These are phyloP conservation scores for Phalaenopsis aphrodite DNA, from an alignment of 106 monocot species.

Conservation along the genomic window DNA sequence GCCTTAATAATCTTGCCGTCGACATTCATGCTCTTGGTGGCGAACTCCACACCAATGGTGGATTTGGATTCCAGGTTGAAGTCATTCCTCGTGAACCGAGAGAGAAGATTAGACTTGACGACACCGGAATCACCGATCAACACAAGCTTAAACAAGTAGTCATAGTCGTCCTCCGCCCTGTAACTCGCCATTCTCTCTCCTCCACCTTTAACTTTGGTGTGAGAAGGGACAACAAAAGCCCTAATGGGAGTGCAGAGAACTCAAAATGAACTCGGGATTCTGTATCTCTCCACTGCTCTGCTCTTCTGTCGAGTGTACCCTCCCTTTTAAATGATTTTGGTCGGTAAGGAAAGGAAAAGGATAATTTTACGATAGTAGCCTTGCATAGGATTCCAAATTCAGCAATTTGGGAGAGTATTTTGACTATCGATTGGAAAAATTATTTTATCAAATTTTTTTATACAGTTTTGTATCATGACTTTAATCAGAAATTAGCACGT, in stretches of 20 bases:
- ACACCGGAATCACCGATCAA: slow-evolving; percentile 46
- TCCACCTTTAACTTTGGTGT: neutral
- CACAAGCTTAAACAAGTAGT: slow-evolving; percentile 46
- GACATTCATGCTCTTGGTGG: slow-evolving; percentile 51
- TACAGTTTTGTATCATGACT: too few species aligned
- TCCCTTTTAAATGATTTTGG: too few species aligned
- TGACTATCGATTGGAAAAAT: too few species aligned
- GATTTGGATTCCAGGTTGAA: slow-evolving; percentile 87
- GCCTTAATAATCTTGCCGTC: slow-evolving; percentile 84
- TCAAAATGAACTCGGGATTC: neutral
- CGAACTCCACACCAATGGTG: slow-evolving; percentile 72
- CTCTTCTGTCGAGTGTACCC: too few species aligned
- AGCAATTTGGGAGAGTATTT: too few species aligned
- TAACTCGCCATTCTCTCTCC: slow-evolving; percentile 3
- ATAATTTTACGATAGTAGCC: too few species aligned
- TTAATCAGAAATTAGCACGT: too few species aligned
- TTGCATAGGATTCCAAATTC: too few species aligned
- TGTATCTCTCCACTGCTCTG: neutral
- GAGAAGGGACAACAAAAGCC: neutral
- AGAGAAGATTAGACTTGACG: slow-evolving; percentile 47
- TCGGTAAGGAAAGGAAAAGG: too few species aligned
- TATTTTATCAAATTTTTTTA: too few species aligned
- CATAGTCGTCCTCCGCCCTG: slow-evolving; percentile 14
- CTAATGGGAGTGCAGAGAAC: neutral
- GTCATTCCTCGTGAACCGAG: slow-evolving; percentile 64